Evolutionary conservation across 2,329 filamentous ascomycete genomes (phyloP).

Genomic region (Cercospora sp.): DNA sequence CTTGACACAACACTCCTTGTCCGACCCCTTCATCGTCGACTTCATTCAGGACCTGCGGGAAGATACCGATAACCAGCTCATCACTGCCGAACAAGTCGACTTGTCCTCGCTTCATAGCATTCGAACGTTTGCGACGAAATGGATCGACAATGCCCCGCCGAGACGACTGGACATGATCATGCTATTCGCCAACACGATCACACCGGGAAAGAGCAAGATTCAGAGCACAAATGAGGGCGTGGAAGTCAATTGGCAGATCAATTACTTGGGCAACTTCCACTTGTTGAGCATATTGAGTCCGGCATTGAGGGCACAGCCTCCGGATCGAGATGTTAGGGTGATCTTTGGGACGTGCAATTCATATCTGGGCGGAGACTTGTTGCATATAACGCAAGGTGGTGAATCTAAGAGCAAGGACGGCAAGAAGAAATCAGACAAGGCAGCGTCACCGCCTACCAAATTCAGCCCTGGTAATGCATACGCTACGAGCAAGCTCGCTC

Average conservation of each 20-base stretch:
- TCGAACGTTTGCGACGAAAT: constrained; percentile 90
- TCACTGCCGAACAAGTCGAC: constrained; percentile 95
- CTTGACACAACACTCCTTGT: constrained; percentile 76
- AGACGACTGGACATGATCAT: constrained; percentile 88
- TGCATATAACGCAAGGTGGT: constrained; percentile 52
- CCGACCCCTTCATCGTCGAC: constrained; percentile 86
- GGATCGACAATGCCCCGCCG: constrained; percentile 93
- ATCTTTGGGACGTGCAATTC: constrained; percentile 84
- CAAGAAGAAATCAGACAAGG: constrained; percentile 40
- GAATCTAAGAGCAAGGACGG: constrained; percentile 38
- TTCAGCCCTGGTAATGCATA: constrained; percentile 51
- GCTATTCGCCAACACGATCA: constrained; percentile 78
- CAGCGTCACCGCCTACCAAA: constrained; percentile 30
- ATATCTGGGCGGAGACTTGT: constrained; percentile 75
- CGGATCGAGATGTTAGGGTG: constrained; percentile 89
- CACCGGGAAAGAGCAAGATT: constrained; percentile 62
- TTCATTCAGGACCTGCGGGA: constrained; percentile 85
- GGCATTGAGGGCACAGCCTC: constrained; percentile 84
- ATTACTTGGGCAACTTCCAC: constrained; percentile 95
- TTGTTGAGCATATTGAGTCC: constrained; percentile 87
- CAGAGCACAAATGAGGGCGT: constrained; percentile 70
- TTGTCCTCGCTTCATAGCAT: constrained; percentile 86
- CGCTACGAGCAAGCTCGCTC: constrained; percentile 62
- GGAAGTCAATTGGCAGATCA: constrained; percentile 89
- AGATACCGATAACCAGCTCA: constrained; percentile 76